Conservation (phyloP, 2,329 filamentous ascomycete species). For the Aureobasidium subglaciale region DNA sequence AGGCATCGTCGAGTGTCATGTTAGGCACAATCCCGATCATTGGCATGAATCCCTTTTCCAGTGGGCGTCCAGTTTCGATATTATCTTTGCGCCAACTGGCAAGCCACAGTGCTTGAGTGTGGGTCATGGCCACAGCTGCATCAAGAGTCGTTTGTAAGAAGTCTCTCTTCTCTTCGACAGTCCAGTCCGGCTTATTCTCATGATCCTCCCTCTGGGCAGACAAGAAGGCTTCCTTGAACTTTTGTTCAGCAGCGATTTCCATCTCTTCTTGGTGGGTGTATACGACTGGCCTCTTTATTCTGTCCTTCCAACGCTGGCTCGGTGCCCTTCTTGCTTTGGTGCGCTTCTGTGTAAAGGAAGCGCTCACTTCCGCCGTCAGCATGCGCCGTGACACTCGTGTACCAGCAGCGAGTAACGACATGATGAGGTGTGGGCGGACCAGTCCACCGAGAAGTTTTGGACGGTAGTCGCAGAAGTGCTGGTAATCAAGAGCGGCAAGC, state of each 20-base stretch:
- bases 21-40: too few species aligned
- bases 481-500: too few species aligned
- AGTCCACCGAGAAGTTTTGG: not conserved
- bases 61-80: too few species aligned
- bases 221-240: not conserved
- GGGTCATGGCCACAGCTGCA: not conserved
- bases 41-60: too few species aligned
- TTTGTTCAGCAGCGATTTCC: not conserved
- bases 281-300: not conserved
- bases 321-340: not conserved
- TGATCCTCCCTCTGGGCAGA: too few species aligned
- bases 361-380: not conserved
- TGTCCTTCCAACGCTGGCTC: not conserved
- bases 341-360: not conserved
- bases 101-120: not conserved
- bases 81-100: too few species aligned
- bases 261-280: not conserved
- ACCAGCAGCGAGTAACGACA: not conserved
- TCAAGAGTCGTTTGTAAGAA: too few species aligned
- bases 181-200: too few species aligned
- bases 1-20: conserved; percentile 1
- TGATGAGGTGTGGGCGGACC: not conserved
- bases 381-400: not conserved
- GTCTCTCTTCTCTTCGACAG: too few species aligned
- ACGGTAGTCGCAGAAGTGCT: not conserved